These are phyloP conservation scores for Cyberlindnera meyerae DNA, from an alignment of 805 yeast genomes.

Conservation along the genomic window DNA sequence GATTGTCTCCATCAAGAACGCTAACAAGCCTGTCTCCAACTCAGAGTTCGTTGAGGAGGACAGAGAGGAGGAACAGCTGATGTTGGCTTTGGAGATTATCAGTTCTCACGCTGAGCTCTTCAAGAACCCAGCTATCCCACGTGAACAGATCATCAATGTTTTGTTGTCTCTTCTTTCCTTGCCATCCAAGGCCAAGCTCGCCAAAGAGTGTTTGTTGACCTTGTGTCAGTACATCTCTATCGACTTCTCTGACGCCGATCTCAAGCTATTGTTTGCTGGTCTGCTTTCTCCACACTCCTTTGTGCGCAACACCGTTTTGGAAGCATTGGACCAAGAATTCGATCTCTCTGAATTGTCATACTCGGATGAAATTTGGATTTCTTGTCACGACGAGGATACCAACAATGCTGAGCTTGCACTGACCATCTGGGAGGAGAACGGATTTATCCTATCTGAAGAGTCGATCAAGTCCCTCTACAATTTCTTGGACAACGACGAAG, in stretches of 20 bases:
- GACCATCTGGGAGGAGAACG: constrained; percentile 83
- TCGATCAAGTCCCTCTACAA: constrained; percentile 44
- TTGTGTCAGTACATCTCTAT: constrained; percentile 73
- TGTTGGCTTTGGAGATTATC: constrained; percentile 72
- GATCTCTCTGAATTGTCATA: constrained; percentile 40
- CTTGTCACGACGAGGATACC: constrained; percentile 68
- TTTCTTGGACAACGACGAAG: constrained; percentile 50
- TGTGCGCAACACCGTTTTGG: constrained; percentile 76
- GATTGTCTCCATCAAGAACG: constrained; percentile 45
- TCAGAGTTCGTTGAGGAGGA: constrained; percentile 77
- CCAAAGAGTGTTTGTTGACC: constrained; percentile 78
- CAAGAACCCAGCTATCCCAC: constrained; percentile 61
- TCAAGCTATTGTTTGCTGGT: constrained; percentile 50
- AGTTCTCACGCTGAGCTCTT: constrained; percentile 65
- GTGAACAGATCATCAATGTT: constrained; percentile 56
- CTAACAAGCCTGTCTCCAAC: constrained; percentile 47
- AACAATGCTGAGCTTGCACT: constrained; percentile 59
- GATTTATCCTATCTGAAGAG: constrained; percentile 40
- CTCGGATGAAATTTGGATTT: constrained; percentile 72
- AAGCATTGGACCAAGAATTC: constrained; percentile 81
- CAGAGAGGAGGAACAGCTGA: constrained; percentile 81
- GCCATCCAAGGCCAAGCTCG: constrained; percentile 73
- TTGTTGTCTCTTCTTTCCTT: constrained; percentile 63
- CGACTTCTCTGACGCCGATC: constrained; percentile 51
- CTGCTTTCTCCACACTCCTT: constrained; percentile 58